Conservation (phyloP, 2,329 filamentous ascomycete genomes). For the Penicillium decumbens region DNA sequence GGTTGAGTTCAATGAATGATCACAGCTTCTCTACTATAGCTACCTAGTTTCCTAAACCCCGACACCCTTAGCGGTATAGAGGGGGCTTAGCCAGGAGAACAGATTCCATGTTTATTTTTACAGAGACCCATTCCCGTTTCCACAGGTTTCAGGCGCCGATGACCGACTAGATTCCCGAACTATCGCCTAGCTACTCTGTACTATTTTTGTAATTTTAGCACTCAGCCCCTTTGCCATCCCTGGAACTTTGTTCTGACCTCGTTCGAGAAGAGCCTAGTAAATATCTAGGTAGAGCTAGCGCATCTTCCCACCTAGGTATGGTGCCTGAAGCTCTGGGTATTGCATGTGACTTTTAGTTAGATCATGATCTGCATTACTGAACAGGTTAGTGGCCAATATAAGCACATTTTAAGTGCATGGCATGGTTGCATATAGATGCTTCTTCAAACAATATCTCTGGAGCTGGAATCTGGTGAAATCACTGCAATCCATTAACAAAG, state of each 20-base stretch:
- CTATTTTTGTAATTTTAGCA: slow-evolving; percentile 5
- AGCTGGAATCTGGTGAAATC: background rate
- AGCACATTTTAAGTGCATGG: background rate
- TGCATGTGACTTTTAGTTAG: background rate
- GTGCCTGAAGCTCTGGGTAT: background rate
- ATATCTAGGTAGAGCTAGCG: background rate
- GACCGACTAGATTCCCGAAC: background rate
- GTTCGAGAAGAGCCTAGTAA: background rate
- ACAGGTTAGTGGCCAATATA: background rate
- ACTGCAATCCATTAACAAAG: background rate
- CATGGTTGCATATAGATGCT: background rate
- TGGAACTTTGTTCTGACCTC: background rate
- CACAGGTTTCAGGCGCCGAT: slow-evolving; percentile 1
- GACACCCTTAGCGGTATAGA: background rate
- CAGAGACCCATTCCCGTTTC: slow-evolving; percentile 2
- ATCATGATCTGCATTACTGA: background rate
- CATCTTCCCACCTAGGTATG: background rate
- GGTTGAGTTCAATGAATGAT: too few relatives aligned
- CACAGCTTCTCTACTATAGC: background rate
- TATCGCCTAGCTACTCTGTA: background rate
- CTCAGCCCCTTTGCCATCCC: background rate
- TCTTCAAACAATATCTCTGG: background rate
- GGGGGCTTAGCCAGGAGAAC: background rate
- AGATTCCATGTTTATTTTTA: slow-evolving; percentile 5
- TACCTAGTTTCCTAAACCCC: background rate